Evolutionary conservation across 2,329 filamentous ascomycete genomes (phyloP), one percentile per base, ranked within the genome.

Genomic region (Teratosphaeria zuluensis): DNA sequence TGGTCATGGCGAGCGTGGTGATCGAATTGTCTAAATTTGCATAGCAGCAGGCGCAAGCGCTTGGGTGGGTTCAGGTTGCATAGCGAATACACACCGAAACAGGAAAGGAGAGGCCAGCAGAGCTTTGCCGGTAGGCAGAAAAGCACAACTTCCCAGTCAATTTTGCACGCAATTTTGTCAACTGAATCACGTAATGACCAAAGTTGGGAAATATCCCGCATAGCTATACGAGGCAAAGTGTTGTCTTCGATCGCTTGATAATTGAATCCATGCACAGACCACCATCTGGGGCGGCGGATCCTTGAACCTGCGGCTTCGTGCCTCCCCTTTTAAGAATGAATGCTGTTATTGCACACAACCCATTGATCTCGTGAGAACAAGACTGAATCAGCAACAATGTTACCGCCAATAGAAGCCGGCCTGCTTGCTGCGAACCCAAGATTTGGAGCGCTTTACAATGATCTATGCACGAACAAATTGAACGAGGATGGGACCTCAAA

Each of bases 361-460:
- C 7, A 5, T 16, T 2, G 12, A 42, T 2, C 14, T 42, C 33
- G 33, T 35, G 8, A 28, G 24, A 28, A 2, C 2, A 28, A 28
- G 24, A 28, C 24, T 4, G 24, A 4, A 28, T 2, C 24, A 4
- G 6, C 53, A 9, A 63, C 11, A 16, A 78, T 78, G 76, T 64
- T 77, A 5, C 75, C 75, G 1, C 76, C 75, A 24, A 66, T 77
- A 1, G 70, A 76, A 30, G 69, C 73, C 0, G 59, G 60, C 1
- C 64, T 73, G 0, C 59, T 77, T 0, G 64, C 74, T 28, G 67
- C 70, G 0, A 78, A 79, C 56, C 74, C 76, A 0, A 74, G 72
- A 35, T 79, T 80, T 57, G 74, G 75, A 16, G 66, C 72, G 0
- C 66, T 80, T 1, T 78, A 78, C 65, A 72, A 74, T 53, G 76